These are phyloP conservation scores for Aspergillus sclerotioniger DNA, from an alignment of 495 filamentous ascomycete genomes.

Conservation along the genomic window DNA sequence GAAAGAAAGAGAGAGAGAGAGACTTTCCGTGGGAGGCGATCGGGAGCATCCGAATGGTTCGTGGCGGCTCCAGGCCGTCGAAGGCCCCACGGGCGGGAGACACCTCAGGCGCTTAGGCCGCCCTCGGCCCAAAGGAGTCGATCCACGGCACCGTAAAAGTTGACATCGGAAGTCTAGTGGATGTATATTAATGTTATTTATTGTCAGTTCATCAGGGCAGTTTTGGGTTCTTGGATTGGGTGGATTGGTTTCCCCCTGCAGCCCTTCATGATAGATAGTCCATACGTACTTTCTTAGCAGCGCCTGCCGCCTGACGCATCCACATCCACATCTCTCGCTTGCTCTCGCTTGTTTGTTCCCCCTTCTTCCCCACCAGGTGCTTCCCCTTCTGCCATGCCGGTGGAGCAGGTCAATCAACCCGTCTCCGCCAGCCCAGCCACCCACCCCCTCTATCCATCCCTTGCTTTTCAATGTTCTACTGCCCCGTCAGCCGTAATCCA, in stretches of 20 bases:
- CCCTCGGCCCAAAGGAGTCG: neutral
- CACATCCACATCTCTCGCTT: neutral
- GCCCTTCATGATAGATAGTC: no score
- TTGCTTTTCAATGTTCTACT: neutral
- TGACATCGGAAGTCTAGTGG: no score
- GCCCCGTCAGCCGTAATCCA: neutral
- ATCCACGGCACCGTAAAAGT: no score
- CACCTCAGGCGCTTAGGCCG: neutral
- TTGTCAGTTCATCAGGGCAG: no score
- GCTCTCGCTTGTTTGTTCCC: neutral
- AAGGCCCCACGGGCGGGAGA: neutral
- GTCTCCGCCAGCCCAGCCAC: no score
- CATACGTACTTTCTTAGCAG: no score
- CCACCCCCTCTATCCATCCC: neutral
- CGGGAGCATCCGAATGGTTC: conserved; percentile 20
- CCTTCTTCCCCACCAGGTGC: neutral
- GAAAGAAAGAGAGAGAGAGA: neutral
- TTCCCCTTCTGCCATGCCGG: neutral
- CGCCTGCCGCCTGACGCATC: neutral
- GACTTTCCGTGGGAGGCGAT: conserved; percentile 9
- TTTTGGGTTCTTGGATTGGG: no score
- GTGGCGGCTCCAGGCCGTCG: conserved; percentile 5
- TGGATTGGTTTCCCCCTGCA: no score
- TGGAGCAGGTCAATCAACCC: neutral
- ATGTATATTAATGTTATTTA: no score